Evolutionary conservation across 2,329 filamentous ascomycete species (phyloP).

Genomic region (Huntiella savannae): DNA sequence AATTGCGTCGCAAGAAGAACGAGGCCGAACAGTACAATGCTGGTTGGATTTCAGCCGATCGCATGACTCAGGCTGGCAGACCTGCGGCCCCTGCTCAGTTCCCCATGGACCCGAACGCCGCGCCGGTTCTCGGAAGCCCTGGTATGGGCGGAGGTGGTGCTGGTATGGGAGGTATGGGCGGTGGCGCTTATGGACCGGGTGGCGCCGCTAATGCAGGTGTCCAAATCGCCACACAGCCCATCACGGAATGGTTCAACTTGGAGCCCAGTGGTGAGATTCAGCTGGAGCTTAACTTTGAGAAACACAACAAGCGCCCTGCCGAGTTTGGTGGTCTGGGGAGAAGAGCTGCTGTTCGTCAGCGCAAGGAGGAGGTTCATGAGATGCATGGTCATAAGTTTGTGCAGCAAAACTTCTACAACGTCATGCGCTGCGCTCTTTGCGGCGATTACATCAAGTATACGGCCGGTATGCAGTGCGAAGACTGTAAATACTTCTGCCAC

Average conservation of each 20-base stretch:
- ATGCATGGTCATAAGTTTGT: slow-evolving; percentile 99
- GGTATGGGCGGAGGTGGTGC: slow-evolving; percentile 16
- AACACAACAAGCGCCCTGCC: slow-evolving; percentile 67
- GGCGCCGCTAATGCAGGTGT: slow-evolving; percentile 20
- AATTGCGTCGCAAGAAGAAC: slow-evolving; percentile 92
- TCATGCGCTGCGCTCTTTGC: slow-evolving; percentile 96
- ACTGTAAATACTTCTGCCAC: slow-evolving; percentile 99
- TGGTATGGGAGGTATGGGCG: slow-evolving; percentile 22
- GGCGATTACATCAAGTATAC: slow-evolving; percentile 98
- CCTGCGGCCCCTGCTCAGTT: slow-evolving; percentile 32
- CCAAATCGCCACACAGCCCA: slow-evolving; percentile 37
- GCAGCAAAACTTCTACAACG: slow-evolving; percentile 98
- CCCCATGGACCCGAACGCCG: slow-evolving; percentile 31
- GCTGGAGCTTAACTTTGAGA: slow-evolving; percentile 76
- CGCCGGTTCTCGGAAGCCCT: slow-evolving; percentile 16
- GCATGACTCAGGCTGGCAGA: slow-evolving; percentile 48
- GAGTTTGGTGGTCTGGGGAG: slow-evolving; percentile 83
- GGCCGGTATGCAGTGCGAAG: slow-evolving; percentile 95
- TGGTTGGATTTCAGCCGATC: slow-evolving; percentile 93
- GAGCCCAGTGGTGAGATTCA: slow-evolving; percentile 89
- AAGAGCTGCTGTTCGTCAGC: slow-evolving; percentile 89
- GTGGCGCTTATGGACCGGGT: slow-evolving; percentile 20
- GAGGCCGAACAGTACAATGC: slow-evolving; percentile 88
- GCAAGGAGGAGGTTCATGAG: slow-evolving; percentile 95
- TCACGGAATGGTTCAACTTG: slow-evolving; percentile 93